A percentile compares a stretch with the other conserved stretches of the same genome.
Conservation (phyloP, 257 asterid species). For the Jasminum sambac region DNA sequence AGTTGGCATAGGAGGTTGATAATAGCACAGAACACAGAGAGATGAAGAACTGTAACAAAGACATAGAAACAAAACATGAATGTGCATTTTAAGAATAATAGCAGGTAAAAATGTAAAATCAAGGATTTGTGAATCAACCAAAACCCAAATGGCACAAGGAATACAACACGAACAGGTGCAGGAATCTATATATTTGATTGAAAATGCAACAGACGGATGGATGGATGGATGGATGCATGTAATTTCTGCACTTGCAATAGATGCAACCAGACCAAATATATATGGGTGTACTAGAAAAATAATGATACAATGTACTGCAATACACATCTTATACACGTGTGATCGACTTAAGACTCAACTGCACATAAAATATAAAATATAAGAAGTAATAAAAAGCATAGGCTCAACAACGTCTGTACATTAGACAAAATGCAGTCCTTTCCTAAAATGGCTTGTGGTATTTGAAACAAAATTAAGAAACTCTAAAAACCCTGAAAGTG, state of each 20-base stretch:
- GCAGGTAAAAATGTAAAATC: constrained; percentile 16
- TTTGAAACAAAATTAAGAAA: background rate
- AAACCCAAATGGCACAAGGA: constrained; percentile 11
- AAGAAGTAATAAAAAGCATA: background rate
- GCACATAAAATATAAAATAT: background rate
- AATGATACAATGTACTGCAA: constrained; percentile 5
- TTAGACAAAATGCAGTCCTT: constrained; percentile 1
- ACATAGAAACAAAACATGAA: constrained; percentile 4
- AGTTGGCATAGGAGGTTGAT: background rate
- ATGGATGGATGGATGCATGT: constrained; percentile 8
- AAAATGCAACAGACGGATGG: constrained; percentile 17
- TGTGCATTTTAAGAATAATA: background rate
- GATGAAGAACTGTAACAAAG: background rate
- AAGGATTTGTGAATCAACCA: constrained; percentile 12
- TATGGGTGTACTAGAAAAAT: constrained; percentile 1
- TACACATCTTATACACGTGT: constrained; percentile 9
- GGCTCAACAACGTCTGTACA: background rate
- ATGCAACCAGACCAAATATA: constrained; percentile 21
- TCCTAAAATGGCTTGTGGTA: background rate
- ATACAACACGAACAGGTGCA: background rate
- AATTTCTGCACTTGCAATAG: constrained; percentile 11
- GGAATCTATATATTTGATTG: background rate
- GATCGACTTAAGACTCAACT: constrained; percentile 11
- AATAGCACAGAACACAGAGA: constrained; percentile 1
- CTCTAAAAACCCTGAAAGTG: background rate